These are phyloP conservation scores for Harringtonia aguacate DNA, from an alignment of 2,329 filamentous ascomycete genomes.

Conservation along the genomic window DNA sequence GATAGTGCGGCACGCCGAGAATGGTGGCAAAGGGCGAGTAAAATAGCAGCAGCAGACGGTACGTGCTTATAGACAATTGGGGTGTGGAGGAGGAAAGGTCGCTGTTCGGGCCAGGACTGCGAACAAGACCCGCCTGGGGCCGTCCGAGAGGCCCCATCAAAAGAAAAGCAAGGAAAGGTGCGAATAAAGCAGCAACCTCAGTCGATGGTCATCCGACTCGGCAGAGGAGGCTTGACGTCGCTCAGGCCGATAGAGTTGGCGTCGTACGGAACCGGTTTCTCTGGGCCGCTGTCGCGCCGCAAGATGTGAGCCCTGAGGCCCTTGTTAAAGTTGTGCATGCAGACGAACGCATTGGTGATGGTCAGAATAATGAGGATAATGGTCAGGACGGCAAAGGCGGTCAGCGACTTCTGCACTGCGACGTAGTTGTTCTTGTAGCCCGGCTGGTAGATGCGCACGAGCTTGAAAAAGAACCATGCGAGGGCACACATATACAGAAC, in stretches of 20 bases:
- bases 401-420: conserved; percentile 75
- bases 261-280: conserved; percentile 40
- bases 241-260: conserved; percentile 43
- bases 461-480: conserved; percentile 96
- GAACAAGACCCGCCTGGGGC: neutral
- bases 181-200: conserved; percentile 19
- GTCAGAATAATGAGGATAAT: conserved; percentile 81
- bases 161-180: neutral
- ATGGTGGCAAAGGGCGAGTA: too few species aligned
- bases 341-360: conserved; percentile 76
- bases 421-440: conserved; percentile 50
- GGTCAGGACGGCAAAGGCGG: conserved; percentile 88
- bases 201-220: conserved; percentile 52
- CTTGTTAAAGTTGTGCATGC: conserved; percentile 81
- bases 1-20: too few species aligned
- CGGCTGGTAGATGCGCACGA: conserved; percentile 84
- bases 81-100: too few species aligned
- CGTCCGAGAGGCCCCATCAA: too few species aligned
- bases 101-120: too few species aligned
- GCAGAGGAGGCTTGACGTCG: conserved; percentile 44
- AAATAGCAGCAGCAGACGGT: too few species aligned
- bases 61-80: too few species aligned
- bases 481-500: conserved; percentile 80
- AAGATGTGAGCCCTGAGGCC: conserved; percentile 82
- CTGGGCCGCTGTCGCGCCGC: conserved; percentile 34